These are phyloP conservation scores for Quercus alba DNA, from an alignment of 306 rosid genomes.

Conservation along the genomic window DNA sequence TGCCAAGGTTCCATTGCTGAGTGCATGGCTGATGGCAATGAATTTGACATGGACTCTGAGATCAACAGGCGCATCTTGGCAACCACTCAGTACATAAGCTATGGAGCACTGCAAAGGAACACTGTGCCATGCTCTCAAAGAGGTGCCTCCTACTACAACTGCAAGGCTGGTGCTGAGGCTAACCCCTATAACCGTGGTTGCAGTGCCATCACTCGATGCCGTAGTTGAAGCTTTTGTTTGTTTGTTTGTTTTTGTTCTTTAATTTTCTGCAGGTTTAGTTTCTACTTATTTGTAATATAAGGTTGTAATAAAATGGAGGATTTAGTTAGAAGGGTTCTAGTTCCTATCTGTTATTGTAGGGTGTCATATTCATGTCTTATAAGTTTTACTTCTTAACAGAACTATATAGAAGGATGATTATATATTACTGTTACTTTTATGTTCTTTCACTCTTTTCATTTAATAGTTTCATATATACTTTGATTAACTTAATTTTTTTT, in stretches of 20 bases:
- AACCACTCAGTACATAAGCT: slow-evolving; percentile 70
- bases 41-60: slow-evolving; percentile 46
- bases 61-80: slow-evolving; percentile 74
- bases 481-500: too few species aligned
- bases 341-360: not conserved
- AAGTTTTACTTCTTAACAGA: not conserved
- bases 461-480: too few species aligned
- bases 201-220: slow-evolving; percentile 68
- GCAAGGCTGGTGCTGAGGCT: slow-evolving; percentile 57
- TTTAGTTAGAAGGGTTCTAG: not conserved
- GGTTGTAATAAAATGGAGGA: not conserved
- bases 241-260: not conserved
- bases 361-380: too few species aligned
- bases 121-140: slow-evolving; percentile 69
- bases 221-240: slow-evolving; percentile 33
- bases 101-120: slow-evolving; percentile 65
- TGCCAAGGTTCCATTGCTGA: slow-evolving; percentile 68
- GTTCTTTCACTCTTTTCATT: not conserved
- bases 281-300: not conserved
- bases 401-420: not conserved
- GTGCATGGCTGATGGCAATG: slow-evolving; percentile 46
- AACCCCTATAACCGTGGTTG: slow-evolving; percentile 87
- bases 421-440: not conserved
- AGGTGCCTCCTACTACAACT: slow-evolving; percentile 88
- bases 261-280: not conserved